A percentile compares a stretch with the other conserved stretches of the same genome.
These are phyloP conservation scores for Skeletonema marinoi DNA, from an alignment of 108 stramenopile genomes.

Conservation along the genomic window DNA sequence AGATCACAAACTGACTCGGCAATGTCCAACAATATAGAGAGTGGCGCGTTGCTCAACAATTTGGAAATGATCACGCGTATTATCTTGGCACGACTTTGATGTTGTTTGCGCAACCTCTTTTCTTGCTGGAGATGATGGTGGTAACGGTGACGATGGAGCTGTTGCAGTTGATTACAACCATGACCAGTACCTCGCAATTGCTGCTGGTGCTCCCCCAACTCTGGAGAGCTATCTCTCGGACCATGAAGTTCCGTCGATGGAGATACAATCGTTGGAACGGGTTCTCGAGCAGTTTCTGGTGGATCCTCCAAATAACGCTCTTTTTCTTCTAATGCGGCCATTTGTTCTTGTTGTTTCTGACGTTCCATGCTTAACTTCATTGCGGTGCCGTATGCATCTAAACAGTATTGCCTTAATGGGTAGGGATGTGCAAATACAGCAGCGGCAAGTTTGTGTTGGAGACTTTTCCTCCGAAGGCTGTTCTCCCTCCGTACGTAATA, in stretches of 20 bases:
- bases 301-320: slow-evolving; percentile 7
- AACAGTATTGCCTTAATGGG: slow-evolving; percentile 70
- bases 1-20: slow-evolving; percentile 50
- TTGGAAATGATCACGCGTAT: slow-evolving; percentile 39
- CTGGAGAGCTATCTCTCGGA: not conserved
- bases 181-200: not conserved
- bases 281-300: not conserved
- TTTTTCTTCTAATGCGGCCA: slow-evolving; percentile 4
- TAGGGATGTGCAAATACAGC: slow-evolving; percentile 82
- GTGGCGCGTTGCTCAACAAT: slow-evolving; percentile 61
- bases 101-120: slow-evolving; percentile 8
- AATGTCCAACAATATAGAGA: slow-evolving; percentile 69
- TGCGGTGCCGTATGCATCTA: slow-evolving; percentile 73
- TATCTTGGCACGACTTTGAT: slow-evolving; percentile 27
- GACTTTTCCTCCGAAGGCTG: slow-evolving; percentile 22
- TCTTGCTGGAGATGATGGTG: slow-evolving; percentile 4
- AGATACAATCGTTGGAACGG: not conserved
- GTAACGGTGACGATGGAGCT: not conserved
- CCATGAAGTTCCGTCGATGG: slow-evolving; percentile 3
- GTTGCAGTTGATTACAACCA: not conserved
- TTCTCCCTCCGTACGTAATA: not conserved
- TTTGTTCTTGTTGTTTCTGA: not conserved
- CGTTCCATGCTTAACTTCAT: slow-evolving; percentile 44
- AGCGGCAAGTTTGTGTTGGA: slow-evolving; percentile 65
- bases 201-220: slow-evolving; percentile 18